These are phyloP conservation scores for Thalassiosira profunda DNA, from an alignment of 108 stramenopile genomes.

Conservation along the genomic window DNA sequence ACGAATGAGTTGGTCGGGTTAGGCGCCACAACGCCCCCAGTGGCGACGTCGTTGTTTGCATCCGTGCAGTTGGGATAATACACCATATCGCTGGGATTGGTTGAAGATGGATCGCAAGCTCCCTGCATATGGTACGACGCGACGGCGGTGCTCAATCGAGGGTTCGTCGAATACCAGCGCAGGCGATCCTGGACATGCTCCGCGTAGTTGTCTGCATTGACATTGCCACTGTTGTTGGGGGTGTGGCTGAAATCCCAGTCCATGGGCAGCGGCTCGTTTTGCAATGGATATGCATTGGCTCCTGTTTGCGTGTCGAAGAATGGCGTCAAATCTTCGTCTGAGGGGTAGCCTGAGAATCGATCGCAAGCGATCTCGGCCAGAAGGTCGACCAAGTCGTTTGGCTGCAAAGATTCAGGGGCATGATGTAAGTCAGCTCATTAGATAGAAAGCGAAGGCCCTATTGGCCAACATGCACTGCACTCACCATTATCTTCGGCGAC, in stretches of 20 bases:
- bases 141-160: slow-evolving; percentile 29
- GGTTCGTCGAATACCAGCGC: slow-evolving; percentile 8
- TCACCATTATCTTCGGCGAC: slow-evolving; percentile 24
- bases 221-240: slow-evolving; percentile 9
- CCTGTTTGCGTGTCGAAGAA: slow-evolving; percentile 48
- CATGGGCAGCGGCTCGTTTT: slow-evolving; percentile 35
- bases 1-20: slow-evolving; percentile 30
- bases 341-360: slow-evolving; percentile 61
- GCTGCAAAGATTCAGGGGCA: no score
- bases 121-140: slow-evolving; percentile 56
- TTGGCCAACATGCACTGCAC: slow-evolving; percentile 20
- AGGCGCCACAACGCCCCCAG: slow-evolving; percentile 49
- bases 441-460: background rate
- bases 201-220: slow-evolving; percentile 44
- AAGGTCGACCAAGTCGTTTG: slow-evolving; percentile 13
- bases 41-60: slow-evolving; percentile 46
- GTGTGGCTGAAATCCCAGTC: slow-evolving; percentile 53
- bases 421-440: no score
- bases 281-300: slow-evolving; percentile 46
- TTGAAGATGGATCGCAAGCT: slow-evolving; percentile 50
- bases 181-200: slow-evolving; percentile 33
- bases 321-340: slow-evolving; percentile 40
- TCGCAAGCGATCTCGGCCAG: slow-evolving; percentile 52
- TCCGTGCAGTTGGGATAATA: slow-evolving; percentile 55
- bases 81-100: slow-evolving; percentile 1